A percentile compares a stretch with the other conserved stretches of the same genome.
These are phyloP conservation scores for Suillus paluster DNA, from an alignment of 768 basidiomycete species.

Conservation along the genomic window DNA sequence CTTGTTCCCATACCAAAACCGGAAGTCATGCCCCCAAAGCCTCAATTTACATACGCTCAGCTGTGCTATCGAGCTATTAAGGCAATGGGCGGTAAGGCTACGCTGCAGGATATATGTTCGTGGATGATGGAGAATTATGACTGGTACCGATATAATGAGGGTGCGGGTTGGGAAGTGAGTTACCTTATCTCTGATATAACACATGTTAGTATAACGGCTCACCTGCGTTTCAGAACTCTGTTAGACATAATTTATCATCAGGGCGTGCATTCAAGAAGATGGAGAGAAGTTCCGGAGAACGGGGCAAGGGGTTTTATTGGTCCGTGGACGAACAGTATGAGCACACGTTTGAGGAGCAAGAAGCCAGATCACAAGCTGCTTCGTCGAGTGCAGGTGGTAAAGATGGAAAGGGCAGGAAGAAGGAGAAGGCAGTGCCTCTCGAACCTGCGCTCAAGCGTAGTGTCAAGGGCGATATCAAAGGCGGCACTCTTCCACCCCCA, in stretches of 20 bases:
- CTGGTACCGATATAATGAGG: slow-evolving; percentile 87
- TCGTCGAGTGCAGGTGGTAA: slow-evolving; percentile 36
- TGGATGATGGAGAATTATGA: slow-evolving; percentile 92
- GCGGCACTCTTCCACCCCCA: slow-evolving; percentile 65
- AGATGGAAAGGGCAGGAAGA: slow-evolving; percentile 54
- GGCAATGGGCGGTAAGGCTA: slow-evolving; percentile 81
- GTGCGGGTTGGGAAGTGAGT: slow-evolving; percentile 88
- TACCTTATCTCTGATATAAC: slow-evolving; percentile 2
- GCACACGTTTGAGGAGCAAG: slow-evolving; percentile 72
- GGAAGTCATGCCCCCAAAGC: slow-evolving; percentile 86
- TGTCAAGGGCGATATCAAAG: slow-evolving; percentile 65
- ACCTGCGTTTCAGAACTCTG: slow-evolving; percentile 69
- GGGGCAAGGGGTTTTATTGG: slow-evolving; percentile 95
- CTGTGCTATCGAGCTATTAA: slow-evolving; percentile 91
- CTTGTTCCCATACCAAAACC: slow-evolving; percentile 52
- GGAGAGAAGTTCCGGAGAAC: slow-evolving; percentile 81
- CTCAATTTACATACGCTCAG: slow-evolving; percentile 88
- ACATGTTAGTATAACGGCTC: slow-evolving; percentile 1
- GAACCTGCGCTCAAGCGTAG: slow-evolving; percentile 75
- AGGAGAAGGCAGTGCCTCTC: slow-evolving; percentile 54
- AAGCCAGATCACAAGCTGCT: slow-evolving; percentile 47
- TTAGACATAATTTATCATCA: slow-evolving; percentile 94
- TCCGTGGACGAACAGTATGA: slow-evolving; percentile 79
- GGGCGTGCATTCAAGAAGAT: slow-evolving; percentile 91
- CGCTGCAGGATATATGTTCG: slow-evolving; percentile 86